phyloP scores from a whole-genome alignment of 1,139 yeast genomes.

The Hemisphaericaspora xylanilytica region DNA sequence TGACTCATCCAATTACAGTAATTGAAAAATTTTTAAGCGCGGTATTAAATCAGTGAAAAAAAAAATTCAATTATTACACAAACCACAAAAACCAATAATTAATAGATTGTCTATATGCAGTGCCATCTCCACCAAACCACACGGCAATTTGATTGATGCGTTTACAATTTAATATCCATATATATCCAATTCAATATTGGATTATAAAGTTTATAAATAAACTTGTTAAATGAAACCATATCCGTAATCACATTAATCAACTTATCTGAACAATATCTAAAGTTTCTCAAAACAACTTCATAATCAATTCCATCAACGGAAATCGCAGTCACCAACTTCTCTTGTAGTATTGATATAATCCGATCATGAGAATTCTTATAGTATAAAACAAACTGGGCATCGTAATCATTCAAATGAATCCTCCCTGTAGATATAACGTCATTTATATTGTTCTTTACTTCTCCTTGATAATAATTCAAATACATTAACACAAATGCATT shows the following conservation, averaged over 20 bases:
- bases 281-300: slow-evolving; percentile 11
- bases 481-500: slow-evolving; percentile 11
- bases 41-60: slow-evolving; percentile 41
- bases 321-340: slow-evolving; percentile 4
- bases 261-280: slow-evolving; percentile 11
- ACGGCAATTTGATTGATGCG: neutral
- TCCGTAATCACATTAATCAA: slow-evolving; percentile 11
- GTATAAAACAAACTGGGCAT: slow-evolving; percentile 6
- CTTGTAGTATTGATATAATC: slow-evolving; percentile 7
- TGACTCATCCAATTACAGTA: slow-evolving; percentile 34
- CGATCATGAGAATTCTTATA: slow-evolving; percentile 5
- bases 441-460: neutral
- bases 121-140: neutral
- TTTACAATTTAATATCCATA: slow-evolving; percentile 24
- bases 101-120: slow-evolving; percentile 2
- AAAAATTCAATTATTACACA: no score
- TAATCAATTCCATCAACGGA: neutral
- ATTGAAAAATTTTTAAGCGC: slow-evolving; percentile 31
- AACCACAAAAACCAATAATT: no score
- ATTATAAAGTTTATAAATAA: slow-evolving; percentile 23
- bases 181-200: slow-evolving; percentile 35
- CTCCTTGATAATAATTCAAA: slow-evolving; percentile 3
- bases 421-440: neutral
- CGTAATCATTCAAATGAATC: neutral
- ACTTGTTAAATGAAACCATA: slow-evolving; percentile 9